phyloP scores from a whole-genome alignment of 169 alveolate species.

The Plasmodium vivax region DNA sequence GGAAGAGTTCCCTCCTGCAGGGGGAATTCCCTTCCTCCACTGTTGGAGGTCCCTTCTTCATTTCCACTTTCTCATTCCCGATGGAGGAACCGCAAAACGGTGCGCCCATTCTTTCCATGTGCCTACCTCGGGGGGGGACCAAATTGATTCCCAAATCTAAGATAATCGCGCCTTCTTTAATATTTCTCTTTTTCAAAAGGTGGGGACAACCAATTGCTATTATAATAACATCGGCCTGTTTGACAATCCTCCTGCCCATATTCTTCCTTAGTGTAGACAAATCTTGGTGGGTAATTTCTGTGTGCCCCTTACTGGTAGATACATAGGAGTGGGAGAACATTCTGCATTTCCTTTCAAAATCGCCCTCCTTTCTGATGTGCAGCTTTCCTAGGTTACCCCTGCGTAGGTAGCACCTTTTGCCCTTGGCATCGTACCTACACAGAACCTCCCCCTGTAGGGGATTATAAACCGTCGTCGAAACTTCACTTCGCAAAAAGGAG shows the following conservation, averaged over 20 bases:
- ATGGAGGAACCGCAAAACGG: background rate
- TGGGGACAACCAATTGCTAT: constrained; percentile 31
- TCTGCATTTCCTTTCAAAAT: background rate
- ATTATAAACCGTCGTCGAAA: constrained; percentile 59
- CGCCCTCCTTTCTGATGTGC: background rate
- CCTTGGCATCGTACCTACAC: constrained; percentile 23
- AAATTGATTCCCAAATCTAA: constrained; percentile 61
- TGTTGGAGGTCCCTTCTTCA: background rate
- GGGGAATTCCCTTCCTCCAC: background rate
- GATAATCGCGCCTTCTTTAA: constrained; percentile 30
- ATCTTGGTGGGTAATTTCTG: constrained; percentile 1
- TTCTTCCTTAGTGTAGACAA: background rate
- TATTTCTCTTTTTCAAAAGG: constrained; percentile 18
- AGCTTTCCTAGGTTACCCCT: constrained; percentile 1
- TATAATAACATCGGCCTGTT: constrained; percentile 28
- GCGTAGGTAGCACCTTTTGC: background rate
- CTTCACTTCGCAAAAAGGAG: constrained; percentile 10
- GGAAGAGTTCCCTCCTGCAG: background rate
- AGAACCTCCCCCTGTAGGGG: constrained; percentile 28
- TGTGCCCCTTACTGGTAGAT: background rate
- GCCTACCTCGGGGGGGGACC: background rate
- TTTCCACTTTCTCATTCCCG: background rate
- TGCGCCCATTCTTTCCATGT: background rate
- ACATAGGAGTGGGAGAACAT: constrained; percentile 4
- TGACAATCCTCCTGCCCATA: constrained; percentile 19